phyloP scores from a whole-genome alignment of 1,139 yeast genomes.

The Yarrowia galli region DNA sequence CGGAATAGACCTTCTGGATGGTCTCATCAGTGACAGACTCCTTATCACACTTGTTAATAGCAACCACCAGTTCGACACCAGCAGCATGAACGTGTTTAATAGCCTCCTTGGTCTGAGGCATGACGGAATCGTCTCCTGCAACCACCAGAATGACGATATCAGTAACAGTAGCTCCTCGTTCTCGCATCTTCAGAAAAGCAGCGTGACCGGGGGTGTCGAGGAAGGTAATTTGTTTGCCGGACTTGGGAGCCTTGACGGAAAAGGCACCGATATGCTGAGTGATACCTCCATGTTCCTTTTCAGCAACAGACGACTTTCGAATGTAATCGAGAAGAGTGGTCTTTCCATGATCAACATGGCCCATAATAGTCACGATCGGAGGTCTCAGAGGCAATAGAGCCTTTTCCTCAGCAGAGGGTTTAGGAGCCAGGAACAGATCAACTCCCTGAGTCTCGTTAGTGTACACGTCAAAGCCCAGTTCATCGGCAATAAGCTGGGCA shows the following conservation, averaged over 20 bases:
- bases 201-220: conserved; percentile 99
- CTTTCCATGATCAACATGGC: conserved; percentile 98
- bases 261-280: conserved; percentile 99
- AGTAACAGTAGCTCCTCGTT: conserved; percentile 93
- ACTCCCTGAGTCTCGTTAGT: conserved; percentile 66
- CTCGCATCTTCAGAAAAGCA: conserved; percentile 94
- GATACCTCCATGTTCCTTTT: conserved; percentile 92
- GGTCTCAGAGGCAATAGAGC: conserved; percentile 66
- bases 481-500: conserved; percentile 86
- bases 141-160: conserved; percentile 92
- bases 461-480: conserved; percentile 72
- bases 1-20: conserved; percentile 75
- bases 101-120: conserved; percentile 98
- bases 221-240: conserved; percentile 81
- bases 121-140: conserved; percentile 98
- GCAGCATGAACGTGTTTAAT: conserved; percentile 88
- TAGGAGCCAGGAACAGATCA: conserved; percentile 62
- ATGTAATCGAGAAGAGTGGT: conserved; percentile 89
- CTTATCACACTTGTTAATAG: conserved; percentile 90
- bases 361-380: conserved; percentile 97
- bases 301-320: conserved; percentile 82
- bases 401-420: conserved; percentile 52
- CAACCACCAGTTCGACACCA: conserved; percentile 87
- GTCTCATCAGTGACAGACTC: conserved; percentile 61
- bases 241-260: conserved; percentile 76